Evolutionary conservation across 192 early-diverging fungal genomes (phyloP), one percentile per base, ranked within the genome.

Genomic region (Thoreauomyces humboldtii): DNA sequence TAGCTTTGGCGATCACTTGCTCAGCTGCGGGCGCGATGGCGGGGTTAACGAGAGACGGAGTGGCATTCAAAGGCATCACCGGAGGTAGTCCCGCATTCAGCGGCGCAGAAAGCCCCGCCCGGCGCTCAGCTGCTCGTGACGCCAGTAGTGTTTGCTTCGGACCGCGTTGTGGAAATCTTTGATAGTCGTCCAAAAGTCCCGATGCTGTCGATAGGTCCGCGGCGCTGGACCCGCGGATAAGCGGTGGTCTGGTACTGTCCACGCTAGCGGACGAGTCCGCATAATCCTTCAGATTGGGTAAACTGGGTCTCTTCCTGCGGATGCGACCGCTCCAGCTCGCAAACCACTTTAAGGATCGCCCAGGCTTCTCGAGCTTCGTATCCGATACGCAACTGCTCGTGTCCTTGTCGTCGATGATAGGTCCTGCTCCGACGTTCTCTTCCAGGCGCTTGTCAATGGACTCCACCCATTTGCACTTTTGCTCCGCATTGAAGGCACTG

Each of bases 401-500:
- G 9, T 41, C 38, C 38, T 12, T 41, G 38, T 41, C 38, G 38
- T 17, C 11, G 17, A 17, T 12, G 12, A 9, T 24, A 9, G 9
- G 9, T 24, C 24, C 41, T 27, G 31, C 53, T 15, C 37, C 35
- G 35, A 57, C 41, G 32, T 66, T 66, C 9, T 27, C 21, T 45
- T 57, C 43, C 24, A 66, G 34, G 19, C 45, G 62, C 6, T 29
- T 28, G 21, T 28, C 25, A 33, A 66, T 36, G 19, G 64, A 15
- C 14, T 34, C 14, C 15, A 66, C 33, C 64, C 64, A 66, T 27
- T 57, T 36, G 1, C 43, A 38, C 45, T 47, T 62, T 35, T 73
- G 72, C 11, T 71, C 60, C 7, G 57, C 52, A 34, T 73, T 73
- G 28, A 65, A 73, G 5, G 72, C 72, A 12, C 54, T 68, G n/a